Base-by-base conservation (phyloP, 2,329 filamentous ascomycete species). In the Colletotrichum musicola region DNA sequence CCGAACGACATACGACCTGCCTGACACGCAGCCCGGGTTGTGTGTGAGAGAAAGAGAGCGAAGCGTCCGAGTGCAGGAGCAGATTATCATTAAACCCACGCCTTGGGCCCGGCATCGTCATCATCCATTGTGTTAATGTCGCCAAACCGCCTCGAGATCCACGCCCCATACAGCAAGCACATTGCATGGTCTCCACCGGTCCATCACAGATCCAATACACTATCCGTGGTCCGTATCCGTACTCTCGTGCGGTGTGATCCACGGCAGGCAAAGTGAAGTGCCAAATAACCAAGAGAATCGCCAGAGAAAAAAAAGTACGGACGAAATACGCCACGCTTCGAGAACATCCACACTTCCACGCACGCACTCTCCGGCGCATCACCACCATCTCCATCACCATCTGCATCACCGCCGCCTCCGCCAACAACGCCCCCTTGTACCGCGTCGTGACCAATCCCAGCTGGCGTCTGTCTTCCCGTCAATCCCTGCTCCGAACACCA, bases 391-490 rank as follows among this genome's bases (percentile, higher is more conserved):
- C 30, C 3, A 10, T 35, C 30, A 35, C 30, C 30, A 35, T 35
- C 30, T 7, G 7, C 30, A 35, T 35, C 30, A 35, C 30, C 30
- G 7, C 30, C 30, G 30, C 30, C 30, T 7, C 30, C 30, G 30
- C 51, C 65, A 38, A 25, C 27, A 51, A 7, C 18, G 20, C 20
- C 9, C 54, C 54, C 54, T 49, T 38, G 54, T 53, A 69, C 56
- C 66, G 62, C 62, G 66, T 67, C 46, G 62, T 58, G 20, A 27
- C 66, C 66, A 69, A 69, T 69, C 51, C 20, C 50, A 47, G 38
- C 50, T 6, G 38, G 25, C 63, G 46, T n/a, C 40, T 30, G 16
- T 49, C 25, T 53, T 61, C 62, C 62, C 62, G 62, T 56, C 62
- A 40, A 57, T 62, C 66, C 65, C 65, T 68, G 65, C 56, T 30